Percentiles rank a stretch among this genome's conserved stretches.
These are phyloP conservation scores for Striga hermonthica DNA, from an alignment of 305 asterid genomes.

Conservation along the genomic window DNA sequence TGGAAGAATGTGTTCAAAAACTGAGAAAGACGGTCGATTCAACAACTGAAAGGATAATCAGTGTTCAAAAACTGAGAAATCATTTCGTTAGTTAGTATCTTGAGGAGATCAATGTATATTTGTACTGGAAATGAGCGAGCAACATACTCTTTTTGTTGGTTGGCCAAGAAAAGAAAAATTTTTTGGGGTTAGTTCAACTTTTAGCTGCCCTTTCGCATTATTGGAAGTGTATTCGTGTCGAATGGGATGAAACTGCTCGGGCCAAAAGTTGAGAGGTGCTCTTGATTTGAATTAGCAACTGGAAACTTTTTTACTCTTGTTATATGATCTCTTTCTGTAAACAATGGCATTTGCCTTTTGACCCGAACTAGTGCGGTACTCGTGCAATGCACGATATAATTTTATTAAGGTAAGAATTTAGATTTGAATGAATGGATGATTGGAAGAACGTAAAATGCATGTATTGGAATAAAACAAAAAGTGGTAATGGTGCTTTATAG, in stretches of 20 bases:
- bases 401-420: too few species aligned
- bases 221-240: not conserved
- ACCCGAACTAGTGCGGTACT: not conserved
- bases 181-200: not conserved
- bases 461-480: too few species aligned
- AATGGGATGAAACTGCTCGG: not conserved
- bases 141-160: not conserved
- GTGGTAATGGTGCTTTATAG: too few species aligned
- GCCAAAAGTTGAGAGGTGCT: not conserved
- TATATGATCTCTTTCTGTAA: not conserved
- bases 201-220: not conserved
- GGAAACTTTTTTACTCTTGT: not conserved
- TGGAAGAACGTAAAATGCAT: too few species aligned
- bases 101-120: slow-evolving; percentile 11
- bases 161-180: not conserved
- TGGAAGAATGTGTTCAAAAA: not conserved
- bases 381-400: too few species aligned
- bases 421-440: too few species aligned
- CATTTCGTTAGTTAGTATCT: slow-evolving; percentile 1
- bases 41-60: not conserved
- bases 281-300: not conserved
- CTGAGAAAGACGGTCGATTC: not conserved
- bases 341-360: not conserved
- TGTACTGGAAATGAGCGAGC: slow-evolving; percentile 1
- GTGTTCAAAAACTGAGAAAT: not conserved